Conservation (phyloP, 345 rosid genomes). For the Lumnitzera littorea region DNA sequence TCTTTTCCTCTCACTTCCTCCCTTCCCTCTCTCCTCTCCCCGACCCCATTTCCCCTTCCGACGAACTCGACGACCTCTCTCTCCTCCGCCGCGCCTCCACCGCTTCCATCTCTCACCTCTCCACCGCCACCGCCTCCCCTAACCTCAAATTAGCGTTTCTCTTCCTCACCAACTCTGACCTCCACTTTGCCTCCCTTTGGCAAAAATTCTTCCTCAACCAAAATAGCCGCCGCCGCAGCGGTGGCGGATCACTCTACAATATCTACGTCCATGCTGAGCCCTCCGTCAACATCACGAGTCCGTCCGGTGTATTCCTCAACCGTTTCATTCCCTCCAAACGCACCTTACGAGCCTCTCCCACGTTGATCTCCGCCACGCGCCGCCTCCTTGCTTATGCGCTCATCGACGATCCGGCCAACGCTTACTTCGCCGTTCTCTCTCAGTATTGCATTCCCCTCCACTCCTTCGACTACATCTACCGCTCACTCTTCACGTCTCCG, state of each 20-base stretch:
- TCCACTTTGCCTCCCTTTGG: slow-evolving; percentile 81
- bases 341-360: slow-evolving; percentile 81
- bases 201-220: slow-evolving; percentile 45
- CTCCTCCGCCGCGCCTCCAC: slow-evolving; percentile 61
- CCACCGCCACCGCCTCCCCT: slow-evolving; percentile 47
- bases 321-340: slow-evolving; percentile 54
- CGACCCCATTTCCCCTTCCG: slow-evolving; percentile 61
- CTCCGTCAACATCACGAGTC: slow-evolving; percentile 41
- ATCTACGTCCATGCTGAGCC: slow-evolving; percentile 93
- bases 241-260: slow-evolving; percentile 37
- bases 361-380: slow-evolving; percentile 84
- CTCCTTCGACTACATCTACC: slow-evolving; percentile 60
- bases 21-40: slow-evolving; percentile 38
- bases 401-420: slow-evolving; percentile 83
- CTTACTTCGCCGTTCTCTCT: slow-evolving; percentile 75
- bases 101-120: slow-evolving; percentile 19
- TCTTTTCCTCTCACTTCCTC: slow-evolving; percentile 43
- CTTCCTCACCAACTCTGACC: slow-evolving; percentile 88
- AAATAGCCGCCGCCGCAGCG: not conserved
- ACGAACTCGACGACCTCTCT: slow-evolving; percentile 65
- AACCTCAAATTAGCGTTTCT: slow-evolving; percentile 81
- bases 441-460: slow-evolving; percentile 85
- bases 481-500: slow-evolving; percentile 40
- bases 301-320: slow-evolving; percentile 33
- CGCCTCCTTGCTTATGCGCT: slow-evolving; percentile 83